Evolutionary conservation across 176 grass and related monocot genomes (phyloP).

Genomic region (Avena sativa): DNA sequence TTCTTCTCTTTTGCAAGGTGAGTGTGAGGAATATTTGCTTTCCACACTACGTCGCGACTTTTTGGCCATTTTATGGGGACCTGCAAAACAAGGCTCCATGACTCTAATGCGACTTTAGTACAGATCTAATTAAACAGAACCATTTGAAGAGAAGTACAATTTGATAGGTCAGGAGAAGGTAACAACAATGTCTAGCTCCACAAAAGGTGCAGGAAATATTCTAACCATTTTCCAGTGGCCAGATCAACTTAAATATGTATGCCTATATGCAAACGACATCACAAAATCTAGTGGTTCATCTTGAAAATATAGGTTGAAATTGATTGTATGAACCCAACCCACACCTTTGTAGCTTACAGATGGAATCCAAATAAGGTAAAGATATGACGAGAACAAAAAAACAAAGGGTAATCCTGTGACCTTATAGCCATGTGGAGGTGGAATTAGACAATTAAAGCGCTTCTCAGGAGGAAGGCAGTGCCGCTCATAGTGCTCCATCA

Average conservation of each 20-base stretch:
- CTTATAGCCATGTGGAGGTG: conserved; percentile 89
- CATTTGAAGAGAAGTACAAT: background rate
- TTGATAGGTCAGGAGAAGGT: background rate
- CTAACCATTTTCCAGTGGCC: background rate
- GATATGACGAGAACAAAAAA: conserved; percentile 11
- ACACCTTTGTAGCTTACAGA: background rate
- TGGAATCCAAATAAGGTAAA: background rate
- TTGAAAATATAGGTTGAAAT: conserved; percentile 33
- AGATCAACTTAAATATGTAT: conserved; percentile 16
- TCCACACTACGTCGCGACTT: conserved; percentile 91
- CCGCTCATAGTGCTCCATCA: conserved; percentile 98
- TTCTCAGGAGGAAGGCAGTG: conserved; percentile 83
- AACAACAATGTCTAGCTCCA: background rate
- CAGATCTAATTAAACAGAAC: conserved; percentile 26
- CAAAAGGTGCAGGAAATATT: background rate
- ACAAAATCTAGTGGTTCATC: background rate
- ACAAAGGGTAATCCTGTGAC: conserved; percentile 45
- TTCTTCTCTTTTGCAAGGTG: conserved; percentile 89
- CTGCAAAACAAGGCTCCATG: conserved; percentile 47
- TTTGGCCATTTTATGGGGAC: conserved; percentile 95
- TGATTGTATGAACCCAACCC: conserved; percentile 6
- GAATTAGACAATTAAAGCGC: conserved; percentile 92
- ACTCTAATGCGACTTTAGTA: background rate
- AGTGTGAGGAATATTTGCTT: conserved; percentile 96
- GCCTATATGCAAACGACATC: background rate